A percentile compares a stretch with the other conserved stretches of the same genome.
These are phyloP conservation scores for Trichoderma gracile DNA, from an alignment of 2,329 filamentous ascomycete species.

Conservation along the genomic window DNA sequence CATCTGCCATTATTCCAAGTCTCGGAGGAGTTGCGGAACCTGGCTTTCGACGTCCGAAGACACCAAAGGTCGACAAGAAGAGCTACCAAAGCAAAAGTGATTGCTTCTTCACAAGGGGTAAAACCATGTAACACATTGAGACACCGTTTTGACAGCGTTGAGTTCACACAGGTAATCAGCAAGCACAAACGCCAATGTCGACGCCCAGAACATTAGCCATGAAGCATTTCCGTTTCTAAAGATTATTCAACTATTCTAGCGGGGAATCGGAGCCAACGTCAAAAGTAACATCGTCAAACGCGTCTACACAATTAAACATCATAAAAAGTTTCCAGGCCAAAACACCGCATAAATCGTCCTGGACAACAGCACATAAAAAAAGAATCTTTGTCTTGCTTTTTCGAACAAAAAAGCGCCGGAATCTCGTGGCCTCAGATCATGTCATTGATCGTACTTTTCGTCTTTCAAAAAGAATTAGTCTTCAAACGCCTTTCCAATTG, in stretches of 20 bases:
- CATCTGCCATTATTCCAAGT: too few species aligned
- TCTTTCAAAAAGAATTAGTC: not conserved
- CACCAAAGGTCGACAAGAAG: too few species aligned
- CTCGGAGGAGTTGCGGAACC: too few species aligned
- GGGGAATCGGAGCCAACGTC: conserved; percentile 18
- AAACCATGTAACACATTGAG: too few species aligned
- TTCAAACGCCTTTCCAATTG: not conserved
- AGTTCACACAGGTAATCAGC: too few species aligned
- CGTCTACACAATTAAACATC: conserved; percentile 13
- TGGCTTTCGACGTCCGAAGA: too few species aligned
- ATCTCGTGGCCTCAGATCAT: not conserved
- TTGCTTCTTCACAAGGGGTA: too few species aligned
- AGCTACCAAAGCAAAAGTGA: too few species aligned
- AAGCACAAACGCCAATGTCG: too few species aligned
- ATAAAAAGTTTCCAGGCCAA: not conserved
- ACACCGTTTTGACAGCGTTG: too few species aligned
- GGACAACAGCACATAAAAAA: not conserved
- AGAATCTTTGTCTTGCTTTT: not conserved
- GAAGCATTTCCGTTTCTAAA: conserved; percentile 19
- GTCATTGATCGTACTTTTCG: not conserved
- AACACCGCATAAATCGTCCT: not conserved
- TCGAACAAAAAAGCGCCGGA: not conserved
- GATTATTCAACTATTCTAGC: conserved; percentile 4
- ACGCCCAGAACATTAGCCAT: not conserved
- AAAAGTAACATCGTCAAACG: conserved; percentile 1